phyloP scores from a whole-genome alignment of 768 basidiomycete species.

The Mycena chlorophos region DNA sequence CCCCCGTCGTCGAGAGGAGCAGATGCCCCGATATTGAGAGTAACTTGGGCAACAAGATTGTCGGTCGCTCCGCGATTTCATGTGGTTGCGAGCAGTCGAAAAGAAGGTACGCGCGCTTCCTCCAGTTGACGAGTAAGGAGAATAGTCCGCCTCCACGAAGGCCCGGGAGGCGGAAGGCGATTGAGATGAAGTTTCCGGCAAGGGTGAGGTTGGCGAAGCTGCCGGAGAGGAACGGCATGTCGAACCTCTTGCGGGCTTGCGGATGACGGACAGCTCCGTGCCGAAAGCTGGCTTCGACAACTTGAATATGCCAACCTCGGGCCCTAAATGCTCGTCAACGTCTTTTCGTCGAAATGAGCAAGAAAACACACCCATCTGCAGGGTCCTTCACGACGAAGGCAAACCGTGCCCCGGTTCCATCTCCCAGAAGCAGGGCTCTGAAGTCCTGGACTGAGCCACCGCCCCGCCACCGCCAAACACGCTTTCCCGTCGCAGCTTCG shows the following conservation, averaged over 20 bases:
- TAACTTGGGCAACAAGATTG: background rate
- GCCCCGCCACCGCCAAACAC: background rate
- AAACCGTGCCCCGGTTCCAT: background rate
- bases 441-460: background rate
- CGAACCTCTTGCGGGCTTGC: background rate
- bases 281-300: background rate
- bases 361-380: background rate
- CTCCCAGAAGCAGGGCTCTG: background rate
- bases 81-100: too few relatives aligned
- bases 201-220: background rate
- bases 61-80: background rate
- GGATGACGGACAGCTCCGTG: too few relatives aligned
- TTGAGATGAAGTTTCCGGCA: background rate
- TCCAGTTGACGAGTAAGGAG: background rate
- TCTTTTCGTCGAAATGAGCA: too few relatives aligned
- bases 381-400: background rate
- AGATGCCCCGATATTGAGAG: background rate
- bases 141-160: too few relatives aligned
- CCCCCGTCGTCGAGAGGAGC: background rate
- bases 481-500: background rate
- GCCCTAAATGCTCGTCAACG: too few relatives aligned
- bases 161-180: background rate
- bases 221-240: background rate
- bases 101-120: background rate
- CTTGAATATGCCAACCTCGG: background rate